Evolutionary conservation across 805 yeast species (phyloP), one percentile per base, ranked within the genome.

Genomic region (Pichia insulana): DNA sequence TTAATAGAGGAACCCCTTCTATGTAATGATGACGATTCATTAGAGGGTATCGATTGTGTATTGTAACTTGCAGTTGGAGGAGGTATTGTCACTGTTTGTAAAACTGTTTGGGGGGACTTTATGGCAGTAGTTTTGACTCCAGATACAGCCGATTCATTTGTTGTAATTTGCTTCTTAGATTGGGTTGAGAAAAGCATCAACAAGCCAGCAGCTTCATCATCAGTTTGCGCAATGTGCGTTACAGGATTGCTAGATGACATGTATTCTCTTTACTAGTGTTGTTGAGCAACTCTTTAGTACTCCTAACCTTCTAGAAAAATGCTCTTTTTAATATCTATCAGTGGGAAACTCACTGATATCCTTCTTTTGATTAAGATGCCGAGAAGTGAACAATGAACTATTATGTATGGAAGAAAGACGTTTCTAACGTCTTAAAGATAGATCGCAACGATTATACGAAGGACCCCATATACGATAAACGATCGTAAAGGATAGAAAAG

Each of bases 191-290:
- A 62, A n/a, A 64, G 49, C 66, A 64, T 63, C 43, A 64, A 46
- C 37, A 64, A 47, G 7, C 64, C 68, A 17, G 67, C 68, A n/a
- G 68, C 68, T 45, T 64, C 68, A 28, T 49, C 55, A 41, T 64
- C 68, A 54, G 34, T 35, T 13, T 37, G 17, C n/a, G 27, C 31
- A 22, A 22, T 8, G 8, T 5, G 25, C 5, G 5, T 22, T 22
- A 8, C 25, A 22, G 25, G 8, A 22, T 22, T 22, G 25, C 8
- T 22, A 22, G 5, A 6, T 22, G 25, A 22, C 25, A 22, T 22
- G 8, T 8, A 8, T 22, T 22, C 7, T 22, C 8, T 22, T 22
- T 22, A 22, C 8, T 22, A 22, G 25, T 22, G 8, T 6, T 22
- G 25, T 22, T 5, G 8, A 22, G 8, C 8, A 22, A 22, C 25